These are phyloP conservation scores for Prunus mume DNA, from an alignment of 306 rosid species.

Conservation along the genomic window DNA sequence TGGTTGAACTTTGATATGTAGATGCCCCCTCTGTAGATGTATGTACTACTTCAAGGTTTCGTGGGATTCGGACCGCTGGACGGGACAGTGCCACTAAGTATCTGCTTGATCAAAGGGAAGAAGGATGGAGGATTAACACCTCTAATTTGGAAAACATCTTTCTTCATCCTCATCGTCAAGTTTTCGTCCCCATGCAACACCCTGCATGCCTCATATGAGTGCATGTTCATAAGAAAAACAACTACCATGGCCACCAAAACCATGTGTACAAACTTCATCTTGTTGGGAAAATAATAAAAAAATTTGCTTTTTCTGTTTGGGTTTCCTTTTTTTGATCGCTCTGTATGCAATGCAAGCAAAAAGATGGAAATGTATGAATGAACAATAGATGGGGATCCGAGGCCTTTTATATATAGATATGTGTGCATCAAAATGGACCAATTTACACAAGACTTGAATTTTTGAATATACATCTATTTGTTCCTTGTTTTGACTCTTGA, in stretches of 20 bases:
- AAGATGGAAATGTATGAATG: background rate
- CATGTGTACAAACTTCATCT: background rate
- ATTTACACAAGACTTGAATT: background rate
- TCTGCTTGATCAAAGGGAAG: constrained; percentile 7
- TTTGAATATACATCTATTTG: background rate
- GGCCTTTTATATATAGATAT: background rate
- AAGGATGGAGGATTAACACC: background rate
- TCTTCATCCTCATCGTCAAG: background rate
- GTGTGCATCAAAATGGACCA: background rate
- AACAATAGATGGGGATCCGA: background rate
- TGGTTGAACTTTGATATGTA: no score
- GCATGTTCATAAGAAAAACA: background rate
- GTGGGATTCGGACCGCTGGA: background rate
- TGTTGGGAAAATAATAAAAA: background rate
- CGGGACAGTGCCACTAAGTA: background rate
- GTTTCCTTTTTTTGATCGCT: background rate
- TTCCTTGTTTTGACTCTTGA: constrained; percentile 2
- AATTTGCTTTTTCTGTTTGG: background rate
- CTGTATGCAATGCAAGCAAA: background rate
- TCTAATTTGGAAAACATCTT: background rate
- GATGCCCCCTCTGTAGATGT: no score
- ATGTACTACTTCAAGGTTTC: no score
- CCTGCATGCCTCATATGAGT: background rate
- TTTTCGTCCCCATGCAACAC: background rate
- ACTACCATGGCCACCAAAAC: background rate